phyloP scores from a whole-genome alignment of 805 yeast genomes.

The Saccharomycopsis guyanensis region DNA sequence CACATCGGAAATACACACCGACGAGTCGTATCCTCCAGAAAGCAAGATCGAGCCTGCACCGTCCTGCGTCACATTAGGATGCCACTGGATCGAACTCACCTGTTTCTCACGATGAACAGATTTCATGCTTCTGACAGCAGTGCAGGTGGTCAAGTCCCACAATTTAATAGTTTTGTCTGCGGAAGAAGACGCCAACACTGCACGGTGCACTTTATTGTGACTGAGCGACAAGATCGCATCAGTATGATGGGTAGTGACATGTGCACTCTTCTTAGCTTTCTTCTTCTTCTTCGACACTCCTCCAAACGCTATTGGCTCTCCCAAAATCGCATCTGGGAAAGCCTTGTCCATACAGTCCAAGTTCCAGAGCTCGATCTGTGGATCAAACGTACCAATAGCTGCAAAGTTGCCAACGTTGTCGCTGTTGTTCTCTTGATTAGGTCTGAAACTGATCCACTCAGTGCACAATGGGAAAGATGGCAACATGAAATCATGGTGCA shows the following conservation, averaged over 20 bases:
- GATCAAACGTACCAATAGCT: conserved; percentile 95
- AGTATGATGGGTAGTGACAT: conserved; percentile 71
- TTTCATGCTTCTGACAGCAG: conserved; percentile 71
- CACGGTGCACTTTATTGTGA: conserved; percentile 73
- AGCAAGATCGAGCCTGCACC: conserved; percentile 59
- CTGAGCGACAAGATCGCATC: conserved; percentile 89
- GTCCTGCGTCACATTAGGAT: conserved; percentile 30
- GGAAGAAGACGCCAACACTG: conserved; percentile 86
- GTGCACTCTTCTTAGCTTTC: conserved; percentile 39
- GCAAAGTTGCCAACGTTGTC: conserved; percentile 71
- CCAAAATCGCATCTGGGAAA: conserved; percentile 88
- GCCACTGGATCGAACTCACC: conserved; percentile 88
- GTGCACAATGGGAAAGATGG: conserved; percentile 96
- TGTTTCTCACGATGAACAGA: conserved; percentile 67
- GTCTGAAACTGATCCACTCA: conserved; percentile 84
- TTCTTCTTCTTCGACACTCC: conserved; percentile 32
- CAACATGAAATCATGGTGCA: conserved; percentile 93
- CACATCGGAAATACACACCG: conserved; percentile 76
- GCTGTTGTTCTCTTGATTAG: conserved; percentile 39
- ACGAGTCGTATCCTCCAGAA: conserved; percentile 92
- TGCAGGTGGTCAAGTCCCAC: conserved; percentile 79
- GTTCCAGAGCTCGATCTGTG: conserved; percentile 96
- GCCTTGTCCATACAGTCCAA: conserved; percentile 87
- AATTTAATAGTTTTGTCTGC: conserved; percentile 92
- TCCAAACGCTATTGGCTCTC: conserved; percentile 51